Base-by-base conservation (phyloP, 2,329 filamentous ascomycete species). In the Lasiodiplodia sp. region DNA sequence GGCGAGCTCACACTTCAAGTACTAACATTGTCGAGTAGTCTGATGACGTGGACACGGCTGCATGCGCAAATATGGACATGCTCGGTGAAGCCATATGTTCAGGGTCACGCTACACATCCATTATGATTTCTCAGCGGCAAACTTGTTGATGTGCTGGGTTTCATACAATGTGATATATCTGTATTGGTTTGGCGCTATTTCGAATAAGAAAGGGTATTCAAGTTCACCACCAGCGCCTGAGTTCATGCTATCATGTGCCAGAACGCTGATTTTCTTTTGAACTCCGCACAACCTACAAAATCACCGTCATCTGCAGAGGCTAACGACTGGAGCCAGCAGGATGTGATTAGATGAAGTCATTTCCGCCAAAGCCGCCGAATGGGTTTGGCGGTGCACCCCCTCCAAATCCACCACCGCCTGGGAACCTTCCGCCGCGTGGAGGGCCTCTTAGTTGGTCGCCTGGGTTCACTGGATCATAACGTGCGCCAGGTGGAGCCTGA, bases 401-500 rank as follows among this genome's bases (percentile, higher is more conserved):
- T 6, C 67, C 66, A 52, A 69, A 66, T 4, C 40, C 47, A 28
- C 68, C 68, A 21, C 73, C 14, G 57, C 69, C 8, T 64, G 71
- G 21, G 58, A 71, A 11, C 70, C 72, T 21, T 74, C 76, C 6
- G 71, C 69, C 14, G 69, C 75, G 11, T 58, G 73, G 18, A 73
- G 75, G 5, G 72, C 73, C 23, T 70, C 73, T 78, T 63, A 84
- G 81, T 69, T 83, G 78, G 68, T 82, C 84, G 18, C 82, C 83
- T 25, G 87, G 86, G 71, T 86, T 85, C 0, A 94, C 81, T 2
- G 95, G 95, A 83, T 98, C 96, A 82, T 93, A 98, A 72, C 96
- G 86, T n/a, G 94, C 91, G 1, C 96, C 96, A 2, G 93, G 94
- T 4, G 96, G 96, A 34, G 88, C 90, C 76, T 90, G 91, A 1